Evolutionary conservation across 176 grass and related monocot genomes (phyloP).

Genomic region (Triticum urartu): DNA sequence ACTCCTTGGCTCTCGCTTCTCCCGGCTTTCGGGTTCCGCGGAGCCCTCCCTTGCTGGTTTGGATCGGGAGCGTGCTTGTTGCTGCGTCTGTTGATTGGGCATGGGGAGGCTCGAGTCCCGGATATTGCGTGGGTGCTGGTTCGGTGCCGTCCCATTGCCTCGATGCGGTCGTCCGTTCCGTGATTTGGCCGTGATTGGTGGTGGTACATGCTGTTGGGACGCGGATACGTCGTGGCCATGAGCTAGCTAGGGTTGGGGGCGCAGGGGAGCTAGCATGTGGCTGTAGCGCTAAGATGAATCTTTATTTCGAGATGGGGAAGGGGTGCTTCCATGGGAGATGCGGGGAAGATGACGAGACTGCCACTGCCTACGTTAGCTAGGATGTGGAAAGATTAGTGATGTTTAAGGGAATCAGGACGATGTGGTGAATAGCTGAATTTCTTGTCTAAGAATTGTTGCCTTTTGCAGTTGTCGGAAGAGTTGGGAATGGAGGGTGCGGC

Average conservation of each 20-base stretch:
- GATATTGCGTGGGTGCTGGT: neutral
- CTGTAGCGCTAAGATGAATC: neutral
- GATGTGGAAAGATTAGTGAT: neutral
- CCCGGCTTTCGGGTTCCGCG: neutral
- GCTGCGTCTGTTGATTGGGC: neutral
- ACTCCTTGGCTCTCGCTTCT: neutral
- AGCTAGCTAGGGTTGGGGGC: neutral
- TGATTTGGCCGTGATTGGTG: neutral
- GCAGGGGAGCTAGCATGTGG: neutral
- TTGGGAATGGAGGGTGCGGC: slow-evolving; percentile 29
- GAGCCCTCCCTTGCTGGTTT: neutral
- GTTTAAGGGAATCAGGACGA: neutral
- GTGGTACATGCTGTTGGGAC: neutral
- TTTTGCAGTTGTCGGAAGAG: neutral
- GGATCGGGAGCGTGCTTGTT: neutral
- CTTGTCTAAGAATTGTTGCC: neutral
- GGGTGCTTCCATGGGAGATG: neutral
- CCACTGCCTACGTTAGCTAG: neutral
- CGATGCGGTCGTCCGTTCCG: neutral
- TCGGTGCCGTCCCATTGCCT: neutral
- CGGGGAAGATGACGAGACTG: neutral
- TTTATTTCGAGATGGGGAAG: neutral
- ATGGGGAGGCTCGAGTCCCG: neutral
- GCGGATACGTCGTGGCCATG: neutral
- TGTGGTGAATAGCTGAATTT: neutral